phyloP scores from a whole-genome alignment of 1,284 basidiomycete species.

The Cryptococcus jaspeensis region DNA sequence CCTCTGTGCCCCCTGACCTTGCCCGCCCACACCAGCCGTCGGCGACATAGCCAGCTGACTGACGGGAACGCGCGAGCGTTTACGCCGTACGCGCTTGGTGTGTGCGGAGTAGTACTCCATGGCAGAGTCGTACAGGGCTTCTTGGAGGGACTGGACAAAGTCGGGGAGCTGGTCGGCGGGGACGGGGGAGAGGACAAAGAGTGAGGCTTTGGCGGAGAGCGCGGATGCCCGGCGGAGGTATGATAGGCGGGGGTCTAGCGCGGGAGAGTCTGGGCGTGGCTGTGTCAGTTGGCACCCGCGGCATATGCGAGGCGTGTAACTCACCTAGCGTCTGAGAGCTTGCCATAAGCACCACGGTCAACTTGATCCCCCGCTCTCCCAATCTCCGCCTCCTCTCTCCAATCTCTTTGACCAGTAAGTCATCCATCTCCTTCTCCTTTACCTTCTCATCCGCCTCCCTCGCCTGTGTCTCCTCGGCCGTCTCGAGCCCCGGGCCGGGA shows the following conservation, averaged over 20 bases:
- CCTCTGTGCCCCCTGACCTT: constrained; percentile 46
- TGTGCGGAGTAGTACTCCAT: constrained; percentile 90
- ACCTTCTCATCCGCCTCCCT: constrained; percentile 46
- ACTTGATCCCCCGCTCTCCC: constrained; percentile 83
- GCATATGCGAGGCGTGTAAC: constrained; percentile 23
- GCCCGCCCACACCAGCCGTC: constrained; percentile 36
- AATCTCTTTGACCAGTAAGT: constrained; percentile 73
- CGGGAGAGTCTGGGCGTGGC: constrained; percentile 66
- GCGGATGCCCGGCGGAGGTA: constrained; percentile 81
- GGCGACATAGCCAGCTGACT: constrained; percentile 56
- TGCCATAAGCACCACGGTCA: constrained; percentile 92
- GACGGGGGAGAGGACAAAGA: constrained; percentile 94
- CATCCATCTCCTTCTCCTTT: constrained; percentile 70
- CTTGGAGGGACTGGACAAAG: constrained; percentile 77
- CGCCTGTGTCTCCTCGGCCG: constrained; percentile 16
- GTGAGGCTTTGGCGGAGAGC: constrained; percentile 82
- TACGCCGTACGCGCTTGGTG: constrained; percentile 83
- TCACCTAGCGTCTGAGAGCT: constrained; percentile 75
- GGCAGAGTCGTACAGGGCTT: constrained; percentile 81
- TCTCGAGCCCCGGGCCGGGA: constrained; percentile 23
- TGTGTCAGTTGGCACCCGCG: constrained; percentile 1
- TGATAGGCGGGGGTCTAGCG: constrained; percentile 77
- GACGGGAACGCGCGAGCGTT: constrained; percentile 69
- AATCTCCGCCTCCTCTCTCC: constrained; percentile 72
- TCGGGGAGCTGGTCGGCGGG: constrained; percentile 74